A percentile compares a stretch with the other conserved stretches of the same genome.
These are phyloP conservation scores for Scalesia atractyloides DNA, from an alignment of 129 eudicot species.

Conservation along the genomic window DNA sequence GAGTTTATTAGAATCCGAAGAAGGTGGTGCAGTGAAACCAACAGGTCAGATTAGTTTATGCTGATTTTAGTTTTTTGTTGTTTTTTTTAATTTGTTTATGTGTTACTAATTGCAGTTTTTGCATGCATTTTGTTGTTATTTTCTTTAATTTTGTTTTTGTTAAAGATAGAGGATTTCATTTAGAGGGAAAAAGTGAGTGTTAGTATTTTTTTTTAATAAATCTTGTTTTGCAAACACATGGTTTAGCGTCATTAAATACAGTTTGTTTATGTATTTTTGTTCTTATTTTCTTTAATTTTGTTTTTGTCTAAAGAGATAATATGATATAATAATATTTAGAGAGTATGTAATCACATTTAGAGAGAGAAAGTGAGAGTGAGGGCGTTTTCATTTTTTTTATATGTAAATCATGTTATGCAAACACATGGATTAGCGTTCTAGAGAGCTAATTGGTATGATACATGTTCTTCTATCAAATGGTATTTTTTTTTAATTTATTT, in stretches of 20 bases:
- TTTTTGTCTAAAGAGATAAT: too few relatives aligned
- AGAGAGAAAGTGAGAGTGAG: conserved; percentile 3
- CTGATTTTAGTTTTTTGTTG: neutral
- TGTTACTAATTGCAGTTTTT: neutral
- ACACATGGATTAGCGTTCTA: too few relatives aligned
- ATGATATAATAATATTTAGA: too few relatives aligned
- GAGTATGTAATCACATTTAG: neutral
- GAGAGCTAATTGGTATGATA: neutral
- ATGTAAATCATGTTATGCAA: neutral
- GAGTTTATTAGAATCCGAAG: conserved; percentile 31
- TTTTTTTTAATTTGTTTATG: neutral
- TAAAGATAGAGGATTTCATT: too few relatives aligned
- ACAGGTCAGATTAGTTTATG: conserved; percentile 29
- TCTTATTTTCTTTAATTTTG: neutral
- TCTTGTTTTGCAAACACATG: neutral
- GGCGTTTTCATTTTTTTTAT: neutral
- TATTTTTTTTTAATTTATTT: too few relatives aligned
- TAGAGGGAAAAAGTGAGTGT: neutral
- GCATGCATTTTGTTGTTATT: neutral
- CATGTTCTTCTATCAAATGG: neutral
- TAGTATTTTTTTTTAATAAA: neutral
- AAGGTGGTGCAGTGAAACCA: conserved; percentile 32
- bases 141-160: neutral
- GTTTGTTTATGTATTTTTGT: neutral
- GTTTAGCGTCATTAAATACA: neutral